Percentiles rank a stretch among this genome's conserved stretches.
These are phyloP conservation scores for Jamesozyma lodderae DNA, from an alignment of 805 yeast species.

Conservation along the genomic window DNA sequence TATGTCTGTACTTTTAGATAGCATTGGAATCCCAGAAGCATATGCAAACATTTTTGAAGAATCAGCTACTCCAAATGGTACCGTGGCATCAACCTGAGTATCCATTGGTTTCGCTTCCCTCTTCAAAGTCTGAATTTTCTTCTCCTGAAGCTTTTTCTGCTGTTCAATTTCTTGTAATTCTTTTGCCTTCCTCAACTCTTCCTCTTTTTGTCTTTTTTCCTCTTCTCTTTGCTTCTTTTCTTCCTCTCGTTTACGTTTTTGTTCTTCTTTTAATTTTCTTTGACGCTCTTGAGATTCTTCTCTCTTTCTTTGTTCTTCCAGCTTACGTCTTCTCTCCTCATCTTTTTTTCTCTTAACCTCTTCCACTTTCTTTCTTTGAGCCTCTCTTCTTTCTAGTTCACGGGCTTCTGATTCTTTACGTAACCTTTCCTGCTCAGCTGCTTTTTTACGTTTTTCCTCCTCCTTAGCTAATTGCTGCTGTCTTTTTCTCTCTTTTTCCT, in stretches of 20 bases:
- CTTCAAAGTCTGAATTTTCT: background rate
- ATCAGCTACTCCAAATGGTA: too few relatives aligned
- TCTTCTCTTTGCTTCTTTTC: slow-evolving; percentile 30
- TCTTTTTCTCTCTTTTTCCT: slow-evolving; percentile 61
- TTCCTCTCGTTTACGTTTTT: slow-evolving; percentile 32
- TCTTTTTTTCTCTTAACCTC: slow-evolving; percentile 32
- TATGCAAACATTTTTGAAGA: too few relatives aligned
- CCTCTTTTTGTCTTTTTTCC: slow-evolving; percentile 20
- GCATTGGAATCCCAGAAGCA: too few relatives aligned
- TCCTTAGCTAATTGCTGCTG: slow-evolving; percentile 53
- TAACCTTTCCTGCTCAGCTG: slow-evolving; percentile 47
- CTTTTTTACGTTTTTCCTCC: slow-evolving; percentile 48
- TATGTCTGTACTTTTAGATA: background rate
- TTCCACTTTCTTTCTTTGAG: slow-evolving; percentile 32
- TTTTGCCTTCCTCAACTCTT: slow-evolving; percentile 19
- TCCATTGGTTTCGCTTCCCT: background rate
- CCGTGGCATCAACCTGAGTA: too few relatives aligned
- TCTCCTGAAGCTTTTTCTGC: background rate
- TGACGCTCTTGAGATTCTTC: slow-evolving; percentile 34
- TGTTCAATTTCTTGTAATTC: slow-evolving; percentile 12
- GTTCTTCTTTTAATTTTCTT: slow-evolving; percentile 33
- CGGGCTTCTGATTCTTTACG: slow-evolving; percentile 33
- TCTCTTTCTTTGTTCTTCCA: slow-evolving; percentile 35
- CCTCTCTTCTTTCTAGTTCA: slow-evolving; percentile 36
- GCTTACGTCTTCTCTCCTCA: slow-evolving; percentile 34